Evolutionary conservation across 129 eudicot genomes (phyloP).

Genomic region (sunflower (Helianthus annuus)): DNA sequence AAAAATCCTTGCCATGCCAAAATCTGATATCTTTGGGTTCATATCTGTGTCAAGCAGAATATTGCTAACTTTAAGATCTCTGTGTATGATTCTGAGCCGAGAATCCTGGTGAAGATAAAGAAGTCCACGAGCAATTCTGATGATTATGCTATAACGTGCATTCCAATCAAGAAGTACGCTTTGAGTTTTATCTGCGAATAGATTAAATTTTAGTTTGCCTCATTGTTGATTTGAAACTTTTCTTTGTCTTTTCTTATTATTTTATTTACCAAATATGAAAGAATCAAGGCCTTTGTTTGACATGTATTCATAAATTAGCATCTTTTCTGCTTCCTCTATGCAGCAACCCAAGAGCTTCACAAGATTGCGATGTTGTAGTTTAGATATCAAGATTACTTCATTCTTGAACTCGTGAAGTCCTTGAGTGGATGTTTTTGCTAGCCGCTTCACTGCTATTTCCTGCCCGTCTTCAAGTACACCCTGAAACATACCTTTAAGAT

Average conservation of each 20-base stretch:
- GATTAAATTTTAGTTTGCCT: not conserved
- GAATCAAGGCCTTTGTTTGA: conserved; percentile 53
- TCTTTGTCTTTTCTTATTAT: not conserved
- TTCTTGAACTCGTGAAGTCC: conserved; percentile 55
- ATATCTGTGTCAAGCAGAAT: conserved; percentile 42
- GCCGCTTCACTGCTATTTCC: conserved; percentile 54
- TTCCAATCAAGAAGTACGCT: conserved; percentile 41
- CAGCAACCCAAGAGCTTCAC: conserved; percentile 55
- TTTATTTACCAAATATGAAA: conserved; percentile 44
- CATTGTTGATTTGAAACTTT: not conserved
- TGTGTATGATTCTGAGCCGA: conserved; percentile 46
- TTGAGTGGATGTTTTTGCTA: conserved; percentile 48
- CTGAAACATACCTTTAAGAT: not conserved
- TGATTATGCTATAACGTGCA: conserved; percentile 30
- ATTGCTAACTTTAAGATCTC: conserved; percentile 48
- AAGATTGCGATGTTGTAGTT: conserved; percentile 55
- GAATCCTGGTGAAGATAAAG: conserved; percentile 53
- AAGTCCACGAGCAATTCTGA: conserved; percentile 48
- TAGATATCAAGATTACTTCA: conserved; percentile 49
- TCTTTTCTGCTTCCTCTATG: conserved; percentile 37
- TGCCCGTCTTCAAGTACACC: conserved; percentile 33
- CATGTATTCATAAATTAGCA: conserved; percentile 57
- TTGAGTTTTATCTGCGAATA: conserved; percentile 27
- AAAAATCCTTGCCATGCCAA: conserved; percentile 47
- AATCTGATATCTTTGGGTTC: conserved; percentile 53